These are phyloP conservation scores for Calonectria crousiana DNA, from an alignment of 2,329 filamentous ascomycete species.

Conservation along the genomic window DNA sequence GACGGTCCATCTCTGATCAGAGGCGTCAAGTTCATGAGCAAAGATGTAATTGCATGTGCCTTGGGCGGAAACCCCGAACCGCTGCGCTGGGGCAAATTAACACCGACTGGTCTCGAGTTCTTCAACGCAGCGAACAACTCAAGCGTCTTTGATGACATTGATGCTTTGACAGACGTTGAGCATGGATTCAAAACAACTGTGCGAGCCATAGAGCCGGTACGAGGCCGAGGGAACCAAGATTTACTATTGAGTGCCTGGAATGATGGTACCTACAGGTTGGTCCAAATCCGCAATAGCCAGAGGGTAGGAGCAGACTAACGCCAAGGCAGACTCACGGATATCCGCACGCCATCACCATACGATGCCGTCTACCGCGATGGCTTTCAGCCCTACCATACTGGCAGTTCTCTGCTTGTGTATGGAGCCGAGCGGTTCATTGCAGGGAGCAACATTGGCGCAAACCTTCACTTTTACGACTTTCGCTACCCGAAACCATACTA, in stretches of 20 bases:
- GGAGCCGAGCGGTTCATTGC: slow-evolving; percentile 64
- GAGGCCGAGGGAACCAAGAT: slow-evolving; percentile 50
- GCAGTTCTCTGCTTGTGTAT: slow-evolving; percentile 62
- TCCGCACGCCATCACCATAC: slow-evolving; percentile 60
- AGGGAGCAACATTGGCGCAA: slow-evolving; percentile 57
- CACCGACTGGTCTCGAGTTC: slow-evolving; percentile 58
- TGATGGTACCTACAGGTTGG: slow-evolving; percentile 61
- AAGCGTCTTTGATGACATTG: slow-evolving; percentile 29
- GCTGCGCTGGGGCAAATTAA: slow-evolving; percentile 60
- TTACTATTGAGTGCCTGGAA: slow-evolving; percentile 66
- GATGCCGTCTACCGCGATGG: slow-evolving; percentile 66
- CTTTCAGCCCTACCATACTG: slow-evolving; percentile 60
- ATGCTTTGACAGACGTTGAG: slow-evolving; percentile 37
- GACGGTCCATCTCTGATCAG: slow-evolving; percentile 45
- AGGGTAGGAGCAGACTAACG: neutral
- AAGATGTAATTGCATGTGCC: slow-evolving; percentile 59
- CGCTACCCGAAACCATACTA: slow-evolving; percentile 62
- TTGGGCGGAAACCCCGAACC: slow-evolving; percentile 57
- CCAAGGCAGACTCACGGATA: slow-evolving; percentile 57
- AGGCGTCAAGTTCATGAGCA: slow-evolving; percentile 59
- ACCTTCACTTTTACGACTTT: slow-evolving; percentile 67
- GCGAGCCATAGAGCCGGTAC: slow-evolving; percentile 61
- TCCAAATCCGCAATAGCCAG: neutral
- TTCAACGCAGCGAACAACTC: slow-evolving; percentile 50
- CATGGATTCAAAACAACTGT: slow-evolving; percentile 54